Conservation (phyloP, 345 rosid genomes). For the Brassica carinata region DNA sequence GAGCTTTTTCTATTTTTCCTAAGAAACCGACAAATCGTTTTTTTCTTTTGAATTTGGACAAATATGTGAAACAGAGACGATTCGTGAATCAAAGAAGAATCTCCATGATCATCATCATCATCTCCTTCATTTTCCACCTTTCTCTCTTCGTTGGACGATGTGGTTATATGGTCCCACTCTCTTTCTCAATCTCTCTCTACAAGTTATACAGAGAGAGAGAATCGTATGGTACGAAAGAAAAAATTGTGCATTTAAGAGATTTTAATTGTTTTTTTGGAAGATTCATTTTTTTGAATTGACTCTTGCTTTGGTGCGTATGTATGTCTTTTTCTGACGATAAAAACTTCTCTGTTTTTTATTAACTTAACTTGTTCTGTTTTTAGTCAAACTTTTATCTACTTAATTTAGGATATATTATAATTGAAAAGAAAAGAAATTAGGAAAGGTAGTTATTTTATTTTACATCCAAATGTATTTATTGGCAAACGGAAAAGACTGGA, state of each 20-base stretch:
- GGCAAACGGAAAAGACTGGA: not conserved
- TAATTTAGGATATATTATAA: conserved; percentile 4
- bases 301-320: conserved; percentile 3
- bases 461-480: not conserved
- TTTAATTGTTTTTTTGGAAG: not conserved
- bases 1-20: conserved; percentile 7
- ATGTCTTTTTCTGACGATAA: not conserved
- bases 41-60: not conserved
- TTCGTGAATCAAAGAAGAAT: not conserved
- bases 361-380: not conserved
- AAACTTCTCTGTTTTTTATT: not conserved
- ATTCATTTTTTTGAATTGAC: conserved; percentile 11
- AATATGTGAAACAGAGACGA: conserved; percentile 17
- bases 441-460: not conserved
- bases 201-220: conserved; percentile 13
- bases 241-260: conserved; percentile 7
- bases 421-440: not conserved
- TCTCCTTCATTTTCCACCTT: conserved; percentile 8
- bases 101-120: conserved; percentile 20
- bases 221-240: not conserved
- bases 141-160: conserved; percentile 1
- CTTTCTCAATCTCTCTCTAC: conserved; percentile 12
- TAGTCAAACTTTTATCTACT: not conserved
- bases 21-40: conserved; percentile 27
- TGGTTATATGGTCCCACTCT: conserved; percentile 32